Evolutionary conservation across 2,329 filamentous ascomycete species (phyloP).

Genomic region (Beauveria varroae): DNA sequence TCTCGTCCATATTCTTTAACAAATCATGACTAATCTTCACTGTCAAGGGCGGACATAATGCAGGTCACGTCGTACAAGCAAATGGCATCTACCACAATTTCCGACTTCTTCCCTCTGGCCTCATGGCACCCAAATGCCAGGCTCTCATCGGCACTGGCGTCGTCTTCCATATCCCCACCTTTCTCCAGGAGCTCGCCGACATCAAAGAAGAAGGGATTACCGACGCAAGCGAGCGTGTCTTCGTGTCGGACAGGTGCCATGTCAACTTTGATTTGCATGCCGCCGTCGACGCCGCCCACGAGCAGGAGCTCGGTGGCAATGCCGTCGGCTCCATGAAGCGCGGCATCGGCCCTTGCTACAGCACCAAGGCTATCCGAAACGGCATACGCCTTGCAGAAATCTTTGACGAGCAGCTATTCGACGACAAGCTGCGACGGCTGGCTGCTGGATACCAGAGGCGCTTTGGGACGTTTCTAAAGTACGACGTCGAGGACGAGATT

Average conservation of each 20-base stretch:
- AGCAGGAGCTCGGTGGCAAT: constrained; percentile 33
- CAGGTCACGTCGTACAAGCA: constrained; percentile 1
- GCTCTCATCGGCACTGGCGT: constrained; percentile 4
- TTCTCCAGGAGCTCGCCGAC: constrained; percentile 23
- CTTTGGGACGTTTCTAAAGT: constrained; percentile 37
- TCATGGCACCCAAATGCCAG: constrained; percentile 1
- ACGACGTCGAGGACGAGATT: constrained; percentile 1
- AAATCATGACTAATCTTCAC: neutral
- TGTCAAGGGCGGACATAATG: neutral
- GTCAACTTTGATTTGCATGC: constrained; percentile 56
- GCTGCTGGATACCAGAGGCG: constrained; percentile 56
- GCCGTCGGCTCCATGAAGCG: constrained; percentile 23
- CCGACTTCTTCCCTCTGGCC: constrained; percentile 1
- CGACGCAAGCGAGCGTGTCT: constrained; percentile 37
- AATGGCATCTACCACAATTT: constrained; percentile 8
- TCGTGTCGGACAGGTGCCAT: constrained; percentile 53
- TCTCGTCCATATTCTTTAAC: neutral
- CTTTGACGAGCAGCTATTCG: constrained; percentile 57
- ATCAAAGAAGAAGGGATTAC: constrained; percentile 28
- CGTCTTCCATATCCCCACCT: constrained; percentile 6
- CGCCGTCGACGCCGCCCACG: constrained; percentile 60
- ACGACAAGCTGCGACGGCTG: constrained; percentile 53
- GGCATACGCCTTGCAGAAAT: constrained; percentile 59
- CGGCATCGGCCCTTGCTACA: constrained; percentile 16
- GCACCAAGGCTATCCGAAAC: constrained; percentile 36